Conservation (phyloP, 805 yeast genomes). For the Yarrowia sp. region DNA sequence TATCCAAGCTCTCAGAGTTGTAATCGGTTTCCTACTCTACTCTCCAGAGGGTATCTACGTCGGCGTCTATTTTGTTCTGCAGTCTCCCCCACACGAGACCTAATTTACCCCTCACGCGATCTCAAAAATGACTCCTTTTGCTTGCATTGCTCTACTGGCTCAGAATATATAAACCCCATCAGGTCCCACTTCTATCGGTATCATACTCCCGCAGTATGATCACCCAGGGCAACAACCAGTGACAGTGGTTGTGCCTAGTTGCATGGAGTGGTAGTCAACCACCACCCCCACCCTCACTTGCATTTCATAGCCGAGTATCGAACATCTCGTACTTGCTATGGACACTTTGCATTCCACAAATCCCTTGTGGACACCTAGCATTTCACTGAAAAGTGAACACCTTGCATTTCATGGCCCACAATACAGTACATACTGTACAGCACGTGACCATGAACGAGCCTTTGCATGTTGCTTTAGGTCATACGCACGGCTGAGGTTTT, state of each 20-base stretch:
- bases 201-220: slow-evolving; percentile 1
- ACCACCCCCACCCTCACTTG: background rate
- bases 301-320: background rate
- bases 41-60: background rate
- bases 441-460: too few relatives aligned
- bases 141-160: background rate
- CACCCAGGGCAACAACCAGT: background rate
- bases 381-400: background rate
- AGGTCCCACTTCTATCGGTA: background rate
- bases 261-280: background rate
- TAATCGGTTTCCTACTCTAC: background rate
- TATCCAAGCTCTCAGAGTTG: too few relatives aligned
- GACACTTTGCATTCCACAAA: background rate
- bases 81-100: background rate
- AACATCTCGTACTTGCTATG: background rate
- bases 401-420: background rate
- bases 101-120: slow-evolving; percentile 1
- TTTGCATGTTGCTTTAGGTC: background rate
- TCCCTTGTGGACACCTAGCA: background rate
- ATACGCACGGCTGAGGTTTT: too few relatives aligned
- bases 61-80: slow-evolving; percentile 9
- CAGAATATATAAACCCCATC: background rate
- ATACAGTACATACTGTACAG: too few relatives aligned
- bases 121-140: background rate
- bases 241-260: background rate